Conservation (phyloP, 345 rosid genomes). For the Nephelium lappaceum region DNA sequence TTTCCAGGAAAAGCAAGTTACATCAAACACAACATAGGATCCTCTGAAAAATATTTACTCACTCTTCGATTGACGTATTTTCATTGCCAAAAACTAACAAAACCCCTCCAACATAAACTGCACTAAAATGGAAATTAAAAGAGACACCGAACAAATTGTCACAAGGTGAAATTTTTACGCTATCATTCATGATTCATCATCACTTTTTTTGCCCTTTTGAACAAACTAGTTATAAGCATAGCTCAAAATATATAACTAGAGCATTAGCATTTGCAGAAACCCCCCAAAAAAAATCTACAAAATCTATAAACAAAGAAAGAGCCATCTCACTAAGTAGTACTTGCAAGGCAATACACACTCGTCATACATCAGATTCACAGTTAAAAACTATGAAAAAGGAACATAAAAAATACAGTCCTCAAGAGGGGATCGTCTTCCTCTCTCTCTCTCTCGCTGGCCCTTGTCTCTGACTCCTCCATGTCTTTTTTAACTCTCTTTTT, state of each 20-base stretch:
- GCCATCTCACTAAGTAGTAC: slow-evolving; percentile 21
- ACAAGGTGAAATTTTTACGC: background rate
- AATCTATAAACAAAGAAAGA: background rate
- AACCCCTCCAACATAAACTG: background rate
- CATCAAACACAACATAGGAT: background rate
- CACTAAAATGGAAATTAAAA: background rate
- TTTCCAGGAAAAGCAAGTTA: background rate
- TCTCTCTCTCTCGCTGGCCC: slow-evolving; percentile 28
- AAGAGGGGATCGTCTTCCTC: slow-evolving; percentile 13
- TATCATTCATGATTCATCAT: background rate
- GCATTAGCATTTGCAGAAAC: slow-evolving; percentile 7
- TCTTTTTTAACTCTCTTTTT: too few relatives aligned
- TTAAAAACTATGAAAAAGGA: background rate
- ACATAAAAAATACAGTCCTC: background rate
- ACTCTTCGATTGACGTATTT: background rate
- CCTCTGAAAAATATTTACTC: background rate
- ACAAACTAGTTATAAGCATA: background rate
- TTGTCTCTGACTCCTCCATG: slow-evolving; percentile 3
- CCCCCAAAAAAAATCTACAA: background rate
- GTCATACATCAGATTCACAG: slow-evolving; percentile 19
- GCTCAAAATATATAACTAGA: background rate
- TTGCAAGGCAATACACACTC: slow-evolving; percentile 18
- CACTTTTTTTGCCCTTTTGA: background rate
- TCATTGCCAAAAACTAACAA: background rate
- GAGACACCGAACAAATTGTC: background rate